Evolutionary conservation across 805 yeast genomes (phyloP), one percentile per base, ranked within the genome.

Genomic region (Teunomyces pallodes): DNA sequence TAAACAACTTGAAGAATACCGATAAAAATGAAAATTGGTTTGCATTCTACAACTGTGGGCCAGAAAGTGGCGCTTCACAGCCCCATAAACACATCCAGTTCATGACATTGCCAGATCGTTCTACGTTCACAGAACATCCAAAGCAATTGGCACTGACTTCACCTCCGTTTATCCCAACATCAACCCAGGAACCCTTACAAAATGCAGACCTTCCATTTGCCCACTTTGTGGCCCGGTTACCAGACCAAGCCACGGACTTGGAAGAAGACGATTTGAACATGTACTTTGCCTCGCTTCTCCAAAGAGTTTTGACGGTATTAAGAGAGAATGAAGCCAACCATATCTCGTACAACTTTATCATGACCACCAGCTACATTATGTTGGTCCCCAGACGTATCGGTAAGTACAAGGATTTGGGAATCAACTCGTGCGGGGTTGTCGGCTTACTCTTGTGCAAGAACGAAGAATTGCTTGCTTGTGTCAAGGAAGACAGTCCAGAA

Each of bases 71-170:
- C 1, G 96, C 96, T n/a, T 90, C 97, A 0, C 94, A 90, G 60
- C 85, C 87, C 42, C 99, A 92, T 70, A 90, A 88, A 62, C 99
- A 92, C 67, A 67, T 94, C 53, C 99, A 94, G 67, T 83, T 91
- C 66, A 72, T 92, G 77, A 75, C 82, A 39, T 70, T 87, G 39
- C 95, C 96, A 1, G 62, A 69, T 6, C 43, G 31, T 14, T 42
- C 57, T 7, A 69, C 74, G 17, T 84, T 82, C 61, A 66, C 65
- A 1, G 79, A 87, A 5, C 82, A 79, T 61, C 86, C 88, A 45
- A 84, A 81, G 41, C 39, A 26, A 1, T 43, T 70, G n/a, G 62
- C 62, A 2, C 58, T 77, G n/a, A 70, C 77, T 13, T 66, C 72
- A 4, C 73, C 71, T 3, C 74, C 79, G 36, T 85, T 73, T 59